Percentiles rank a stretch among this genome's conserved stretches.
Conservation (phyloP, 345 rosid genomes). For the Erucastrum elatum region DNA sequence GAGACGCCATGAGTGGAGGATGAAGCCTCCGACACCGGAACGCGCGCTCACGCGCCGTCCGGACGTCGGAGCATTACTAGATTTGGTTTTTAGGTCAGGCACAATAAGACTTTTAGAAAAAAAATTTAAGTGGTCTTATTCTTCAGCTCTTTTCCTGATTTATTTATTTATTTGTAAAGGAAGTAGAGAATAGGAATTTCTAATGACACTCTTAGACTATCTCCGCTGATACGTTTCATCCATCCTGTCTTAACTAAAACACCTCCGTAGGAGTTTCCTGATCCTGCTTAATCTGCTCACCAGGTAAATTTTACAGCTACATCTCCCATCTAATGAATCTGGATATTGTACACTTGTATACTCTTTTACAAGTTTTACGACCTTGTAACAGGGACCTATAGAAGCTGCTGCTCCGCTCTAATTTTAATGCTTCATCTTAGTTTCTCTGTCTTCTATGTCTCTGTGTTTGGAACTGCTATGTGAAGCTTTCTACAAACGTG, state of each 20-base stretch:
- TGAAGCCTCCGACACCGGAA: no score
- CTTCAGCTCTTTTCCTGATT: conserved; percentile 56
- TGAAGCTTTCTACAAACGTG: not conserved
- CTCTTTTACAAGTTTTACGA: conserved; percentile 9
- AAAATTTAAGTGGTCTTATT: no score
- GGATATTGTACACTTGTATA: no score
- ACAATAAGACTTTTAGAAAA: no score
- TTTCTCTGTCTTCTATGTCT: not conserved
- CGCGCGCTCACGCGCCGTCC: no score
- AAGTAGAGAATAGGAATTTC: conserved; percentile 53
- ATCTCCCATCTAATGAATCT: not conserved
- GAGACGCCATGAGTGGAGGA: no score
- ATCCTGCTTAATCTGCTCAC: conserved; percentile 28
- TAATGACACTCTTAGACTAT: conserved; percentile 26
- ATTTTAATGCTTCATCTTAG: conserved; percentile 12
- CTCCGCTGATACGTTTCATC: conserved; percentile 14
- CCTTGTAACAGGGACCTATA: conserved; percentile 25
- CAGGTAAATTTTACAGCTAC: conserved; percentile 26
- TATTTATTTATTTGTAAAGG: conserved; percentile 39
- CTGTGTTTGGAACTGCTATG: not conserved
- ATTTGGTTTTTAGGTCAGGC: no score
- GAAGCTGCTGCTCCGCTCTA: conserved; percentile 15
- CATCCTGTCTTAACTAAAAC: conserved; percentile 16
- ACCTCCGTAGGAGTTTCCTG: conserved; percentile 22
- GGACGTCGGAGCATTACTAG: no score